These are phyloP conservation scores for Sugiyamaella valdiviana DNA, from an alignment of 805 yeast species.

Conservation along the genomic window DNA sequence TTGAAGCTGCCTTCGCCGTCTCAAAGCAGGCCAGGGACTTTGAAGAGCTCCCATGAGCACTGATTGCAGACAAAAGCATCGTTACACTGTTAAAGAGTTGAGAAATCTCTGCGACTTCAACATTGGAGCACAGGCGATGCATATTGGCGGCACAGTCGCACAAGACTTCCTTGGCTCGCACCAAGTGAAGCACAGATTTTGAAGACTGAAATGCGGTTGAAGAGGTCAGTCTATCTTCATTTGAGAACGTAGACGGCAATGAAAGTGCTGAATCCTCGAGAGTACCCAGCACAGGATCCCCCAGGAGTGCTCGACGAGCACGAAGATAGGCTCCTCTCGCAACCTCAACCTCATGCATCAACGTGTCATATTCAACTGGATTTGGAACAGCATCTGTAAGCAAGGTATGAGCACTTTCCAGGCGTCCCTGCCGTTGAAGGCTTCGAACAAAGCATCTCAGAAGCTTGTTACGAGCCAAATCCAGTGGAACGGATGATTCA, in stretches of 20 bases:
- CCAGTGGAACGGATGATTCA: background rate
- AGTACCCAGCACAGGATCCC: slow-evolving; percentile 46
- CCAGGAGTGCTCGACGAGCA: slow-evolving; percentile 13
- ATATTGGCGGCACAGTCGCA: background rate
- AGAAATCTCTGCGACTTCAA: slow-evolving; percentile 14
- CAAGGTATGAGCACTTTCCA: slow-evolving; percentile 11
- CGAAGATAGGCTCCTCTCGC: background rate
- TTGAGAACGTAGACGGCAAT: slow-evolving; percentile 33
- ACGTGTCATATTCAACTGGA: background rate
- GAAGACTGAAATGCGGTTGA: background rate
- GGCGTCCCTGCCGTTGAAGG: slow-evolving; percentile 11
- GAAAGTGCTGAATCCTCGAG: slow-evolving; percentile 47
- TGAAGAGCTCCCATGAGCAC: background rate
- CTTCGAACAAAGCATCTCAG: slow-evolving; percentile 13
- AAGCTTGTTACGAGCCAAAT: slow-evolving; percentile 1
- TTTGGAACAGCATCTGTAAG: slow-evolving; percentile 1
- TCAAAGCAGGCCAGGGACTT: background rate
- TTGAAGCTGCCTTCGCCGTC: slow-evolving; percentile 1
- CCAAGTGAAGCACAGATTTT: slow-evolving; percentile 4
- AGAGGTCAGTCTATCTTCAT: background rate
- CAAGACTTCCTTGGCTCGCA: slow-evolving; percentile 6
- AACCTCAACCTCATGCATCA: background rate
- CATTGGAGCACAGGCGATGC: slow-evolving; percentile 9
- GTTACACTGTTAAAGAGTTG: slow-evolving; percentile 10
- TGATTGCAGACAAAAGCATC: slow-evolving; percentile 13